Evolutionary conservation across 495 filamentous ascomycete species (phyloP), one percentile per base, ranked within the genome.

Genomic region (Chaetomium cochliodes): DNA sequence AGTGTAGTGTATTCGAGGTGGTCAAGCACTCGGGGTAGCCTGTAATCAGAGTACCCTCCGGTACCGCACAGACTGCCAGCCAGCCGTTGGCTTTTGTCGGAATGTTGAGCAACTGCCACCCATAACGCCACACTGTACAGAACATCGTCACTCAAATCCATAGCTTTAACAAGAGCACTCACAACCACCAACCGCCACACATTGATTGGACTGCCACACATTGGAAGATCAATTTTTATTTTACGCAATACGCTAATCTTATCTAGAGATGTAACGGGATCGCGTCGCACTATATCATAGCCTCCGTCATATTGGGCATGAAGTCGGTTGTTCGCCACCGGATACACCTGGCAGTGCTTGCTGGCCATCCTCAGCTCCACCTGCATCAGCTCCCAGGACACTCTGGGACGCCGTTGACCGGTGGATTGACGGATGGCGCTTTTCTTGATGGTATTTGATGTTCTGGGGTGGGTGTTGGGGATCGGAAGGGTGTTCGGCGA

Each of bases 221-320:
- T 53, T 30, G 22, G 15, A 46, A 42, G 11, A 62, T 26, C 30
- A 62, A 62, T 49, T 62, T 62, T 62, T 53, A 62, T 62, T 62
- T 22, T 50, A 39, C 49, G 59, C 49, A 62, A 52, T 25, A 62
- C 59, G 33, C n/a, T 62, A 52, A n/a, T 42, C 47, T 25, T 53
- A 62, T 25, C 30, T 62, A 42, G 2, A 39, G 25, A 51, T 60
- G 30, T 39, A 37, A 22, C 57, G 57, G 49, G 26, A 60, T 60
- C 42, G 44, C 57, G 16, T 60, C 44, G n/a, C 55, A 26, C 39
- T 53, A n/a, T n/a, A 33, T 54, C 28, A 54, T 54, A 18, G 20
- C 51, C 16, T 18, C 26, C 26, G 20, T 33, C 53, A 56, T 37
- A 37, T 39, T 41, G 2, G 26, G 11, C 26, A 41, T 56, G 33